Base-by-base conservation (phyloP, 306 rosid genomes). In the Corylus americana region DNA sequence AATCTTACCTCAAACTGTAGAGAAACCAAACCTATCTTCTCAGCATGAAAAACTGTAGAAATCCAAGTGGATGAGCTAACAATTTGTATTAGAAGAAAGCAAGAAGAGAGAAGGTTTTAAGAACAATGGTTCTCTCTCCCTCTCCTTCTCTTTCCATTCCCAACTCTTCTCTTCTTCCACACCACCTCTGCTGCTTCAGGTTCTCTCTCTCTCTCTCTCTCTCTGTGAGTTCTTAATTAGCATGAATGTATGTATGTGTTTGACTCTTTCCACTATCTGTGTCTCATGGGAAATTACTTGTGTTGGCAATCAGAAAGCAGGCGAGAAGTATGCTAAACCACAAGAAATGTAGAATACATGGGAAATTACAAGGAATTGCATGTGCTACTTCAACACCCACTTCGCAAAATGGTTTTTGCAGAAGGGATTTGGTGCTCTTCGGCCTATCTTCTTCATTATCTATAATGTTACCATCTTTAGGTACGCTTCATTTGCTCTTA, bases 351-450 rank as follows among this genome's bases (percentile, higher is more conserved):
- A 71, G 51, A 71, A 45, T 78, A 16, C 71, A 77, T 47, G 72
- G 85, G 12, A 77, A 83, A 55, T 77, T 54, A 57, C 75, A 79
- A 22, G 20, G 63, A 22, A 50, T 80, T 75, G 82, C 89, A 42
- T 74, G 74, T 78, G 78, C 71, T 68, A 55, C 76, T 78, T 50
- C 80, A 55, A 82, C 87, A 76, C 86, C 93, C 87, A 80, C 74
- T 83, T 81, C 92, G 0, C 77, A 85, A 82, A 70, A 39, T 81
- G 55, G 79, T 71, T 70, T 86, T 79, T 81, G 72, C 72, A 83
- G 97, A 82, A 89, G 98, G 83, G 90, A 92, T 81, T 86, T 90
- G 69, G 1, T 89, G 77, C 85, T 94, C 13, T 80, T 84, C 78
- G 91, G 92, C 39, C 79, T 92, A 44, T 84, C 94, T 79, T 82